A percentile compares a stretch with the other conserved stretches of the same genome.
phyloP scores from a whole-genome alignment of 2,329 filamentous ascomycete genomes.

The Lachnellula subtilissima region DNA sequence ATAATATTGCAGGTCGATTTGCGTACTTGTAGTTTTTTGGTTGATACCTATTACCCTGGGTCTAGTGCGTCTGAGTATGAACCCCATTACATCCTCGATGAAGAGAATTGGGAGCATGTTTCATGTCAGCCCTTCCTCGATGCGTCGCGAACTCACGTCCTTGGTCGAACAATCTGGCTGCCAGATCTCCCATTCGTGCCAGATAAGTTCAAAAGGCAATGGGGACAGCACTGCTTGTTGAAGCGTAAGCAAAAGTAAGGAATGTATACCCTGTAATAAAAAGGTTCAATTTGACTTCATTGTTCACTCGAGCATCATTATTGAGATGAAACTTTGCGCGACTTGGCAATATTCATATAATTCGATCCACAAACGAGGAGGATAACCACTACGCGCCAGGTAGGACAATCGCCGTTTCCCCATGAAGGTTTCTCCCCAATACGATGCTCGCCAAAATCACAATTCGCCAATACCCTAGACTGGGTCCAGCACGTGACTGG shows the following conservation, averaged over 20 bases:
- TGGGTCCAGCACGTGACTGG: background rate
- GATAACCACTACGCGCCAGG: too few relatives aligned
- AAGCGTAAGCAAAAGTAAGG: conserved; percentile 43
- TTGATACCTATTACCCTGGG: conserved; percentile 77
- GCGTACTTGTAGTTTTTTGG: conserved; percentile 71
- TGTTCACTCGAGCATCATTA: too few relatives aligned
- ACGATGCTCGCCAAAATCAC: too few relatives aligned
- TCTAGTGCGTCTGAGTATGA: conserved; percentile 60
- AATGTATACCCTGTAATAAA: background rate
- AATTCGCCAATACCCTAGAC: too few relatives aligned
- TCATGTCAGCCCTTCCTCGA: conserved; percentile 79
- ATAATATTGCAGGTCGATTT: conserved; percentile 52
- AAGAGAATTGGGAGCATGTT: conserved; percentile 70
- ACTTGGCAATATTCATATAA: too few relatives aligned
- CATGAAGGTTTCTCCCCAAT: too few relatives aligned
- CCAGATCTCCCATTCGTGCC: conserved; percentile 69
- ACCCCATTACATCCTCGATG: conserved; percentile 73
- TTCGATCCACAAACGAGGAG: too few relatives aligned
- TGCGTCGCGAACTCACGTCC: conserved; percentile 62
- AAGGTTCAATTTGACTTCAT: background rate
- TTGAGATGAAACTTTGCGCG: too few relatives aligned
- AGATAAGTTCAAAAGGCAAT: conserved; percentile 64
- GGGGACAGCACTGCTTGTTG: conserved; percentile 86
- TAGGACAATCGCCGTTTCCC: too few relatives aligned
- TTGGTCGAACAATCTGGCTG: conserved; percentile 78